Evolutionary conservation across 73 alveolate species (phyloP).

Genomic region (Stentor coeruleus): DNA sequence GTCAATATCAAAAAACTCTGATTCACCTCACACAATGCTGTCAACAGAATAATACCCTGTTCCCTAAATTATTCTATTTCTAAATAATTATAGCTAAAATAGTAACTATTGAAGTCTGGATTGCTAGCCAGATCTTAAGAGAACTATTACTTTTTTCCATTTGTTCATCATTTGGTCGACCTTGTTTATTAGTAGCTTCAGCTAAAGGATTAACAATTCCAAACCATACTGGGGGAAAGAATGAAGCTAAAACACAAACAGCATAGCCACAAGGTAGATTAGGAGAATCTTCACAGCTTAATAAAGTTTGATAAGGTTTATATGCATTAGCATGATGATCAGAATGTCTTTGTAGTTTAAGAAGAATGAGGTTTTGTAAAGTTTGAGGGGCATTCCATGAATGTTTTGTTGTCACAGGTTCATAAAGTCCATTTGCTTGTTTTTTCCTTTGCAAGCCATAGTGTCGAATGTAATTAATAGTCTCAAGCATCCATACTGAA

Average conservation of each 20-base stretch:
- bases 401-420: conserved; percentile 47
- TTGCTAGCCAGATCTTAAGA: neutral
- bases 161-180: neutral
- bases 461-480: conserved; percentile 66
- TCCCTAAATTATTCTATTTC: too few relatives aligned
- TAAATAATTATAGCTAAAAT: too few relatives aligned
- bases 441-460: conserved; percentile 67
- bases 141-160: neutral
- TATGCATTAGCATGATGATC: conserved; percentile 57
- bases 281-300: conserved; percentile 37
- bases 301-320: conserved; percentile 50
- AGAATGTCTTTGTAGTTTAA: conserved; percentile 61
- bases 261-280: conserved; percentile 51
- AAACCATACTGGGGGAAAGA: conserved; percentile 48
- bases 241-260: conserved; percentile 26
- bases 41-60: too few relatives aligned
- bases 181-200: conserved; percentile 18
- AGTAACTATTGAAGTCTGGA: neutral
- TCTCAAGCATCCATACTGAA: conserved; percentile 43
- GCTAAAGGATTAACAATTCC: conserved; percentile 23
- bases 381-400: conserved; percentile 65
- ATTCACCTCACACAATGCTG: too few relatives aligned
- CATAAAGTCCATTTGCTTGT: conserved; percentile 48
- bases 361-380: conserved; percentile 34
- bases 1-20: too few relatives aligned